Percentiles rank a stretch among this genome's conserved stretches.
phyloP scores from a whole-genome alignment of 495 filamentous ascomycete genomes.

The Margaritispora aquatica region DNA sequence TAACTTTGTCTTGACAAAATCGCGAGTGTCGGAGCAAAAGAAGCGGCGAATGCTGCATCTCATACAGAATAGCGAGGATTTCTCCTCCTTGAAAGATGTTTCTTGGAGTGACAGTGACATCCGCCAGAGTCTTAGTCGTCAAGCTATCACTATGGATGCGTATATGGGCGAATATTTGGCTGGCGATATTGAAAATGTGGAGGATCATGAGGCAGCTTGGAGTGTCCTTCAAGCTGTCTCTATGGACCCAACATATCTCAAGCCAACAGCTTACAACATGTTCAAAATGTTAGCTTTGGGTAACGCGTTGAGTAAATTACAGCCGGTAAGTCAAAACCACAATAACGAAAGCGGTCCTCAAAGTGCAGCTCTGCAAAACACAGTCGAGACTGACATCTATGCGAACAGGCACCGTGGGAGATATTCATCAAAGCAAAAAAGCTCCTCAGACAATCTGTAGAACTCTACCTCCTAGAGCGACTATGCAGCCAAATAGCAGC shows the following conservation, averaged over 20 bases:
- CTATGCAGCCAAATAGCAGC: conserved; percentile 13
- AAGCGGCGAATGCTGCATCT: conserved; percentile 13
- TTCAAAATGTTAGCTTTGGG: conserved; percentile 13
- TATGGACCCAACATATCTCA: conserved; percentile 12
- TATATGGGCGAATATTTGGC: neutral
- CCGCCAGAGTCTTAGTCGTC: neutral
- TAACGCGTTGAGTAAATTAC: conserved; percentile 2
- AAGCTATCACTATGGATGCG: neutral
- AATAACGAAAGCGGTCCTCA: too few relatives aligned
- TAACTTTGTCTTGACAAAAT: conserved; percentile 14
- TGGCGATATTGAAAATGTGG: neutral
- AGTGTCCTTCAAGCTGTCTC: conserved; percentile 12
- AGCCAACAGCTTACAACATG: conserved; percentile 15
- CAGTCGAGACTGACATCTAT: neutral
- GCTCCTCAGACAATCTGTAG: conserved; percentile 16
- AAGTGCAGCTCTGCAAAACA: too few relatives aligned
- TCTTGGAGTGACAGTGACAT: conserved; percentile 4
- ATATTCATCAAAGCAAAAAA: conserved; percentile 9
- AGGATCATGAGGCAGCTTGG: conserved; percentile 17
- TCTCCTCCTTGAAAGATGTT: neutral
- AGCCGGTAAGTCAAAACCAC: conserved; percentile 8
- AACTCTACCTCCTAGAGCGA: conserved; percentile 18
- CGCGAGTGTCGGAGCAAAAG: conserved; percentile 13
- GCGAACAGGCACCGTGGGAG: conserved; percentile 11
- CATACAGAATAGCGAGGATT: conserved; percentile 4